A percentile compares a stretch with the other conserved stretches of the same genome.
These are phyloP conservation scores for Phanerochaete carnosa DNA, from an alignment of 768 basidiomycete genomes.

Conservation along the genomic window DNA sequence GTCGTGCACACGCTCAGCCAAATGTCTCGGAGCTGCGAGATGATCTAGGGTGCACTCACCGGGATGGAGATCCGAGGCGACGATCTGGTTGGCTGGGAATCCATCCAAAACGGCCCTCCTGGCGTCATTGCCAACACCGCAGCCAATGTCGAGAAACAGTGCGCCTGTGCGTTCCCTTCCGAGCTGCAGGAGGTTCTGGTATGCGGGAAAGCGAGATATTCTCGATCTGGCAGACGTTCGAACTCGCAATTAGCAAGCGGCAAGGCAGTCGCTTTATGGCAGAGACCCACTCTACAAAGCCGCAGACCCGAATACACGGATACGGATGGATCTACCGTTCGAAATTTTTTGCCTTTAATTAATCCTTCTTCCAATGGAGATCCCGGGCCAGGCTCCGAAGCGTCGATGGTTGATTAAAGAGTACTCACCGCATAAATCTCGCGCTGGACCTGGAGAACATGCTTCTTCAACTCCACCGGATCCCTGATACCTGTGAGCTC, in stretches of 20 bases:
- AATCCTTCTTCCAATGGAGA: neutral
- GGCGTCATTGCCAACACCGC: constrained; percentile 43
- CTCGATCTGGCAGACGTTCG: constrained; percentile 19
- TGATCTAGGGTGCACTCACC: constrained; percentile 21
- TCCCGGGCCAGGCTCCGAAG: neutral
- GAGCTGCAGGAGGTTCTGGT: constrained; percentile 30
- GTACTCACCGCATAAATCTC: constrained; percentile 27
- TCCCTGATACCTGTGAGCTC: constrained; percentile 27
- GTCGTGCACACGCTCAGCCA: neutral
- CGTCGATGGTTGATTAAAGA: neutral
- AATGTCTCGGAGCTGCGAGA: neutral
- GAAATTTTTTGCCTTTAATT: neutral
- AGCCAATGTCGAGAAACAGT: constrained; percentile 45
- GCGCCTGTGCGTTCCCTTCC: constrained; percentile 33
- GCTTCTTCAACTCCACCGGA: constrained; percentile 26
- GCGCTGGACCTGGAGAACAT: constrained; percentile 24
- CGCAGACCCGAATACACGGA: constrained; percentile 27
- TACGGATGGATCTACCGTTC: constrained; percentile 27
- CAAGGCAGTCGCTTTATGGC: neutral
- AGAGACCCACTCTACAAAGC: constrained; percentile 19
- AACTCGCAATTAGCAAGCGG: neutral
- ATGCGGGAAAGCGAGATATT: constrained; percentile 22
- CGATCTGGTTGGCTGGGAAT: constrained; percentile 35
- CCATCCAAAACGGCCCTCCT: constrained; percentile 41
- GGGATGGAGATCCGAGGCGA: constrained; percentile 35